phyloP scores from a whole-genome alignment of 768 basidiomycete genomes.

The Lactifluus echinatus region DNA sequence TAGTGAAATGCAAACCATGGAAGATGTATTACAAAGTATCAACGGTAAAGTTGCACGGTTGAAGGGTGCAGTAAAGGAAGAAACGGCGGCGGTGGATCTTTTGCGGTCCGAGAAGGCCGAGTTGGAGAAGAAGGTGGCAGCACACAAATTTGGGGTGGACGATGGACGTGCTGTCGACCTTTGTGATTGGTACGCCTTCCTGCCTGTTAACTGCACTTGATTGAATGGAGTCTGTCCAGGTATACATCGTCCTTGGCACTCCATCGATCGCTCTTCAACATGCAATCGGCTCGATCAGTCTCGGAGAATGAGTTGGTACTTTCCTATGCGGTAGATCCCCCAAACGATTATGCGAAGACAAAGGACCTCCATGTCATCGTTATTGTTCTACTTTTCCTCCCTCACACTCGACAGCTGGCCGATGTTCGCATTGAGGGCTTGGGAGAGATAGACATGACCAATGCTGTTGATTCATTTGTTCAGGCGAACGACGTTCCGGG shows the following conservation, averaged over 20 bases:
- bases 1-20: constrained; percentile 68
- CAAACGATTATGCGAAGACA: constrained; percentile 18
- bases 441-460: constrained; percentile 44
- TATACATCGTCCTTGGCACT: constrained; percentile 58
- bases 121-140: constrained; percentile 58
- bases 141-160: constrained; percentile 43
- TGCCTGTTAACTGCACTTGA: neutral
- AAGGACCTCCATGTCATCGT: constrained; percentile 31
- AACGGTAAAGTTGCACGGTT: constrained; percentile 43
- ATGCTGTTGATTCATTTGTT: constrained; percentile 53
- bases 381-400: constrained; percentile 56
- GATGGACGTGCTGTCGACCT: constrained; percentile 55
- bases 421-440: constrained; percentile 48
- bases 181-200: constrained; percentile 54
- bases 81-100: constrained; percentile 46
- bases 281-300: constrained; percentile 48
- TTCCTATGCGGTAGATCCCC: constrained; percentile 43
- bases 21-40: constrained; percentile 50
- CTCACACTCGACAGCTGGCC: constrained; percentile 58
- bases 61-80: constrained; percentile 54
- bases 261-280: constrained; percentile 52
- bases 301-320: constrained; percentile 75
- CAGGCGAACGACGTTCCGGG: constrained; percentile 59
- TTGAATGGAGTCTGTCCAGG: constrained; percentile 34
- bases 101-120: constrained; percentile 55